Conservation (phyloP, 306 rosid genomes). For the Inga laurina region DNA sequence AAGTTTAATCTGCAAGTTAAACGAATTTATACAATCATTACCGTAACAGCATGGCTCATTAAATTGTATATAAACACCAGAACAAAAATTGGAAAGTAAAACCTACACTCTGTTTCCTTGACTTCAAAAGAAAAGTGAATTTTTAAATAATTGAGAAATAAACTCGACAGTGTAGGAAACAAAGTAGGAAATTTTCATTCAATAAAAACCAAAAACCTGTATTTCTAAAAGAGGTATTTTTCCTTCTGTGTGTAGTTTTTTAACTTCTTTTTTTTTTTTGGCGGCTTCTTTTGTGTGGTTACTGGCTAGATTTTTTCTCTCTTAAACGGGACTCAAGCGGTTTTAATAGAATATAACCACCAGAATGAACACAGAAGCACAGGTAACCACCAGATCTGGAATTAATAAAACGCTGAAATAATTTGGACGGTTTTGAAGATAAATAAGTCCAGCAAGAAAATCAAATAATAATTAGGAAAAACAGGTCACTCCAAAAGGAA, state of each 20-base stretch:
- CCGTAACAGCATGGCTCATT: not conserved
- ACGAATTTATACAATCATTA: conserved; percentile 1
- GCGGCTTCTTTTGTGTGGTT: not conserved
- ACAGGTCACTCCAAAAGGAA: not conserved
- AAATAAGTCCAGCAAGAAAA: conserved; percentile 12
- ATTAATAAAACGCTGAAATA: not conserved
- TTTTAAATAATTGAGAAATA: not conserved
- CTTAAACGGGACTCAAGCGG: not conserved
- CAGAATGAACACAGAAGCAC: conserved; percentile 9
- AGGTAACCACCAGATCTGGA: conserved; percentile 33
- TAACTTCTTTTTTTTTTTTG: too few species aligned
- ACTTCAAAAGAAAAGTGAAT: not conserved
- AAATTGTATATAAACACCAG: not conserved
- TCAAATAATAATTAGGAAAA: not conserved
- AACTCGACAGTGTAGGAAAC: not conserved
- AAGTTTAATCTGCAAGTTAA: not conserved
- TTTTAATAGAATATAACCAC: not conserved
- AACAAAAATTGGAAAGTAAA: not conserved
- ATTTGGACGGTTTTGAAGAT: not conserved
- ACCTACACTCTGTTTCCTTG: not conserved
- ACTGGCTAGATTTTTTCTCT: not conserved
- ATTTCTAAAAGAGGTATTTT: not conserved
- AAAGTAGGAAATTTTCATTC: not conserved
- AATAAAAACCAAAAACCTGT: not conserved
- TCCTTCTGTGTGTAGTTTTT: not conserved